Base-by-base conservation (phyloP, 2,329 filamentous ascomycete genomes). In the Lachnellula arida region DNA sequence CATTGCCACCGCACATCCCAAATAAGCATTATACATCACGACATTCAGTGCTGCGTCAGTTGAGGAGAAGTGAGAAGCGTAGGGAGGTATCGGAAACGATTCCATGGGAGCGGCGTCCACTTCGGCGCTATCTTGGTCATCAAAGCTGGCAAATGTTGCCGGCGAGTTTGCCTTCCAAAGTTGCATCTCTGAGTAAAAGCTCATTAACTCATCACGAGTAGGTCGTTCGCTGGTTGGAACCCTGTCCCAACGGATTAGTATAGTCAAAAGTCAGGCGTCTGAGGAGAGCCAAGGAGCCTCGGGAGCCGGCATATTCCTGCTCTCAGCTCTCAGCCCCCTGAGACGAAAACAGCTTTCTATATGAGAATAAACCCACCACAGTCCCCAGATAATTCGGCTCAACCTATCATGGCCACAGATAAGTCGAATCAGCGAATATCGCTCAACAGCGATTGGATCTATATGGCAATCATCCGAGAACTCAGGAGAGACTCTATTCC, bases 131-230 rank as follows among this genome's bases (percentile, higher is more conserved):
- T 58, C 53, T 3, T 55, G 25, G 2, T 39, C 53, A 1, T 47
- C 32, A 42, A 39, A 59, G 15, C 23, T 42, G 2, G 40, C 35
- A 37, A 61, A 61, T 15, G 59, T 63, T 1, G 57, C 61, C 15
- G 57, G 61, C 3, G 61, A 63, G 7, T 44, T 63, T 14, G 44
- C 35, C 49, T 54, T 61, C 61, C 61, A 63, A 12, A 63, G 23
- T 4, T 50, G 22, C 55, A 61, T 58, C 46, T 61, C 61, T 5
- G 39, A 42, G 23, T 57, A 55, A 35, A 61, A 63, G 1, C 61
- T 59, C 39, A 60, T 25, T 9, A 63, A 8, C 23, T 60, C 59
- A 1, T 58, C 53, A 14, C 57, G 57, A 51, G 17, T 58, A 1
- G 61, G 61, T 28, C 61, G 39, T 39, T 63, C 57, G 11, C 37